These are phyloP conservation scores for Intubia oerlemansii DNA, from an alignment of 2,329 filamentous ascomycete genomes.

Conservation along the genomic window DNA sequence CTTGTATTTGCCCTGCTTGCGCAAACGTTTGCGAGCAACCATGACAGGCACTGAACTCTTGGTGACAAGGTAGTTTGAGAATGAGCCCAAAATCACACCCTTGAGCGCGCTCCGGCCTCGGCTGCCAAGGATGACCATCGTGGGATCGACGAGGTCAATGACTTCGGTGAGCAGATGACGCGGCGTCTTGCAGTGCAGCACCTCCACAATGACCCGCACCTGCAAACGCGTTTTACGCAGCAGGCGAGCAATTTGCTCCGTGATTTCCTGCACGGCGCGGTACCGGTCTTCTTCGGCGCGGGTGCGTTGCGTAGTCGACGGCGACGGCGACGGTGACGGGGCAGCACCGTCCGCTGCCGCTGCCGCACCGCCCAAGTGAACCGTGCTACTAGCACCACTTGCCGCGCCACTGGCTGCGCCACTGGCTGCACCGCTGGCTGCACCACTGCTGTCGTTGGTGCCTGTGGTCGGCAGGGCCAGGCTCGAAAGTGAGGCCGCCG, in stretches of 20 bases:
- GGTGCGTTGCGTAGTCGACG: slow-evolving; percentile 25
- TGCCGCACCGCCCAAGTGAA: too few species aligned
- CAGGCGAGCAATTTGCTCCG: slow-evolving; percentile 63
- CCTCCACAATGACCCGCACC: slow-evolving; percentile 82
- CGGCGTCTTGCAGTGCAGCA: slow-evolving; percentile 94
- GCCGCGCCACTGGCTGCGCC: too few species aligned
- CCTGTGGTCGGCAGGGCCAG: too few species aligned
- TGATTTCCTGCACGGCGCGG: slow-evolving; percentile 65
- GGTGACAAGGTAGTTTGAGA: slow-evolving; percentile 92
- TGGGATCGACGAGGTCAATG: slow-evolving; percentile 82
- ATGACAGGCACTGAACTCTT: slow-evolving; percentile 96
- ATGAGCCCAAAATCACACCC: slow-evolving; percentile 84
- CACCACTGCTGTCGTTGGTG: too few species aligned
- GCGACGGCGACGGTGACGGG: slow-evolving; percentile 12
- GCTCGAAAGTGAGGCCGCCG: too few species aligned
- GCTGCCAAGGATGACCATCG: slow-evolving; percentile 80
- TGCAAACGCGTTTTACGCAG: slow-evolving; percentile 82
- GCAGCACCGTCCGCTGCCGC: slow-evolving; percentile 8
- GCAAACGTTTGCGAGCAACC: slow-evolving; percentile 79
- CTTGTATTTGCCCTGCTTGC: slow-evolving; percentile 71
- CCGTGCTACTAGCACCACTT: too few species aligned
- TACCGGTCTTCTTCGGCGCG: slow-evolving; percentile 60
- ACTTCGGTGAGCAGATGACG: slow-evolving; percentile 93
- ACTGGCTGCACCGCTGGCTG: too few species aligned
- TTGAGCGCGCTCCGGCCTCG: slow-evolving; percentile 81